Percentiles rank a stretch among this genome's conserved stretches.
These are phyloP conservation scores for Myotisia sp. DNA, from an alignment of 2,329 filamentous ascomycete species.

Conservation along the genomic window DNA sequence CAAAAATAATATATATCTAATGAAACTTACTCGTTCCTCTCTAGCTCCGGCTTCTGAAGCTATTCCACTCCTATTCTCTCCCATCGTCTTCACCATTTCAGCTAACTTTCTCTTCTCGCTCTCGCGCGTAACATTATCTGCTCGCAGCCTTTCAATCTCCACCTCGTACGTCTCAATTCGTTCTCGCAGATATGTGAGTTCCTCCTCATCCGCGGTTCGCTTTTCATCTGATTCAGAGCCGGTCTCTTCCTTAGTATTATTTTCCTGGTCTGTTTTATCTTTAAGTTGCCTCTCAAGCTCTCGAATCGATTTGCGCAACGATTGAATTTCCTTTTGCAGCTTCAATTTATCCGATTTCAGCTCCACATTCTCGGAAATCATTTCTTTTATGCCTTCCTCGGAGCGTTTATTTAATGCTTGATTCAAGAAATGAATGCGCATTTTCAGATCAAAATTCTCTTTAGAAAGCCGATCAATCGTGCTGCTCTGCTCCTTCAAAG, in stretches of 20 bases:
- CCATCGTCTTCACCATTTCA: conserved; percentile 58
- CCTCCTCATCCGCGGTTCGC: conserved; percentile 56
- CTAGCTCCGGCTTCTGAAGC: conserved; percentile 36
- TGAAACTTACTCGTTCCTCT: conserved; percentile 32
- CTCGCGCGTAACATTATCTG: conserved; percentile 65
- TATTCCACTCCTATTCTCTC: conserved; percentile 36
- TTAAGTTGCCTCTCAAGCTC: conserved; percentile 71
- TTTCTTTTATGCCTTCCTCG: conserved; percentile 91
- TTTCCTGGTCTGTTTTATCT: conserved; percentile 40
- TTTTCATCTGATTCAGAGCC: conserved; percentile 19
- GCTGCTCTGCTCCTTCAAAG: conserved; percentile 91
- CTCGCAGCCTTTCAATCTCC: conserved; percentile 67
- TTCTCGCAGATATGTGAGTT: conserved; percentile 71
- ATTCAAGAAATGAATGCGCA: conserved; percentile 94
- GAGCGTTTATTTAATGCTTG: conserved; percentile 85
- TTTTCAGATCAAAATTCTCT: conserved; percentile 94
- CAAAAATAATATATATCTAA: background rate
- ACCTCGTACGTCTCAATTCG: conserved; percentile 70
- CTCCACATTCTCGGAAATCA: conserved; percentile 95
- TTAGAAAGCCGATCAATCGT: conserved; percentile 94
- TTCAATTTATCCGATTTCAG: conserved; percentile 81
- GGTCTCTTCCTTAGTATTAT: conserved; percentile 33
- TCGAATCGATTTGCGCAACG: conserved; percentile 63
- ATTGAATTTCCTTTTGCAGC: conserved; percentile 79
- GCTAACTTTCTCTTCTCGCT: conserved; percentile 75